Evolutionary conservation across 1,139 yeast genomes (phyloP), one percentile per base, ranked within the genome.

Genomic region (Pichia sp.): DNA sequence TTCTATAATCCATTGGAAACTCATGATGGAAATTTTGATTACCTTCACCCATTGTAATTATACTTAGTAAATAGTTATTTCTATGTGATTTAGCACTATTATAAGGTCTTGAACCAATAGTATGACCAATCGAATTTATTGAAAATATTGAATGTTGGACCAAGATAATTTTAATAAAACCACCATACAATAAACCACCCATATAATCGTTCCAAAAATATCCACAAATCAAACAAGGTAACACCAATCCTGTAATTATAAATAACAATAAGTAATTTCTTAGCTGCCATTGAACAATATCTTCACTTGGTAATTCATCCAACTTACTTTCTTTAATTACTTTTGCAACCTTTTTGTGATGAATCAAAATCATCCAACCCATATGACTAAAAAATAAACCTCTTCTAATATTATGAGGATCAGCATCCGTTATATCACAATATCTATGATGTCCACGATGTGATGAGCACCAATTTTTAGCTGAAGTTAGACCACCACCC

Each of bases 401-500:
- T 47, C 76, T 65, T 53, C 78, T 72, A 43, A 72, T 73, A 56
- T 74, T 74, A 52, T 78, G 80, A 0, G 89, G 88, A 55, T 81
- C 88, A 35, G 68, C 64, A 43, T 79, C 85, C 0, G 83, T 76
- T 10, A 52, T 35, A 49, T 80, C 85, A 49, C 83, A 53, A 68
- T 76, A 77, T 42, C 79, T 72, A 54, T 81, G 88, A 56, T 81
- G 88, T 0, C 84, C 84, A 40, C 84, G 61, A 59, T 81, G 89
- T 28, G 78, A 63, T 0, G 78, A 64, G 1, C 79, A 78, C 83
- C 86, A 80, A 65, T 75, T 69, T 43, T 74, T 64, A 1, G 76
- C 72, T 1, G 80, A 67, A 0, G 87, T 86, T 10, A 81, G 56
- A 0, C 88, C 87, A 14, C 74, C 68, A 47, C 81, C 72, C 15